Percentiles rank a stretch among this genome's conserved stretches.
Evolutionary conservation across 169 alveolate genomes (phyloP).

Genomic region (Perkinsus marinus): DNA sequence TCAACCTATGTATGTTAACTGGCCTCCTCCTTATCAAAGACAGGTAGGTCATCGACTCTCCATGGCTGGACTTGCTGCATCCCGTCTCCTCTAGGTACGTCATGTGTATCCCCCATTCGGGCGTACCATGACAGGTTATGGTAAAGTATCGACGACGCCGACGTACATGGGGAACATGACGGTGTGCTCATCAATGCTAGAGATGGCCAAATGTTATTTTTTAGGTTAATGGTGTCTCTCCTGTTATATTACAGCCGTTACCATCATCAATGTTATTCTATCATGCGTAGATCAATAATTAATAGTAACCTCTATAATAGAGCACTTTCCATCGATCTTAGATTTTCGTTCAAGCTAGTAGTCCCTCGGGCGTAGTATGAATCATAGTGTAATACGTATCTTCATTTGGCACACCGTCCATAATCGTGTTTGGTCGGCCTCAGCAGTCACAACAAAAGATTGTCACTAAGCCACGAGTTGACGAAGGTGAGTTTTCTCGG

Average conservation of each 20-base stretch:
- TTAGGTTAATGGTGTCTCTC: neutral
- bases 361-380: too few relatives aligned
- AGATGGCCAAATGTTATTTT: neutral
- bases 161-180: too few relatives aligned
- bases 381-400: too few relatives aligned
- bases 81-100: neutral
- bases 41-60: neutral
- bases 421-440: too few relatives aligned
- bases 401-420: too few relatives aligned
- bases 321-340: too few relatives aligned
- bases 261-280: neutral
- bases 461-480: too few relatives aligned
- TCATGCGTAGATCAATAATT: neutral
- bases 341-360: too few relatives aligned
- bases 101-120: neutral
- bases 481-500: too few relatives aligned
- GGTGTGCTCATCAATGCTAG: neutral
- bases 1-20: neutral
- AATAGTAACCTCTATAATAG: too few relatives aligned
- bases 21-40: neutral
- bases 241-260: neutral
- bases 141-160: too few relatives aligned
- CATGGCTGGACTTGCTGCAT: neutral
- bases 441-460: too few relatives aligned
- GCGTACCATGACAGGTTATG: neutral